These are phyloP conservation scores for Mycena polygramma DNA, from an alignment of 768 basidiomycete genomes.

Conservation along the genomic window DNA sequence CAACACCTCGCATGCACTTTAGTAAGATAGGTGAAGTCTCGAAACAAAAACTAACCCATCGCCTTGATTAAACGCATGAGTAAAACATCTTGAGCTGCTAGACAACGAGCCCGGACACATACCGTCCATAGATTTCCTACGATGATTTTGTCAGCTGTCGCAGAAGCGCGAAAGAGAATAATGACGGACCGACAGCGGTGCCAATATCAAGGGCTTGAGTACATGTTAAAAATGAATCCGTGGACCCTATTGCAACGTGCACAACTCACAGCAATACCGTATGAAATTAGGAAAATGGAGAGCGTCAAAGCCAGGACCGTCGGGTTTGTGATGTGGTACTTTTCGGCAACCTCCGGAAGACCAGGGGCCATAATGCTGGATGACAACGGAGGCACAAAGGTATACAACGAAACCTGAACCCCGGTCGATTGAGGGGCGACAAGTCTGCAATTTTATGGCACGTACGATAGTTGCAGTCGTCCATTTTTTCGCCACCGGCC, in stretches of 20 bases:
- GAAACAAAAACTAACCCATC: constrained; percentile 23
- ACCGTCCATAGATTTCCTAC: constrained; percentile 39
- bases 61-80: constrained; percentile 16
- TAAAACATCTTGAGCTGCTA: not conserved
- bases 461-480: constrained; percentile 54
- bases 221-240: not conserved
- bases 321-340: constrained; percentile 64
- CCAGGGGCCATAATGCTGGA: constrained; percentile 74
- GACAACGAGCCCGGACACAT: too few relatives aligned
- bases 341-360: constrained; percentile 65
- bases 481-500: constrained; percentile 60
- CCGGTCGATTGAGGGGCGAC: not conserved
- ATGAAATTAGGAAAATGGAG: constrained; percentile 74
- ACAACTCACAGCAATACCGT: constrained; percentile 72
- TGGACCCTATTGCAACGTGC: constrained; percentile 38
- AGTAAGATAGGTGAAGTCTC: not conserved
- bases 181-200: constrained; percentile 51
- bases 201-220: constrained; percentile 42
- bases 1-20: not conserved
- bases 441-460: too few relatives aligned
- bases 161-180: not conserved
- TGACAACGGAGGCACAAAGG: constrained; percentile 52
- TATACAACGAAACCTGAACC: constrained; percentile 56
- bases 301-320: constrained; percentile 69
- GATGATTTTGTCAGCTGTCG: not conserved